Evolutionary conservation across 2,329 filamentous ascomycete genomes (phyloP).

Genomic region (Fusarium succisae): DNA sequence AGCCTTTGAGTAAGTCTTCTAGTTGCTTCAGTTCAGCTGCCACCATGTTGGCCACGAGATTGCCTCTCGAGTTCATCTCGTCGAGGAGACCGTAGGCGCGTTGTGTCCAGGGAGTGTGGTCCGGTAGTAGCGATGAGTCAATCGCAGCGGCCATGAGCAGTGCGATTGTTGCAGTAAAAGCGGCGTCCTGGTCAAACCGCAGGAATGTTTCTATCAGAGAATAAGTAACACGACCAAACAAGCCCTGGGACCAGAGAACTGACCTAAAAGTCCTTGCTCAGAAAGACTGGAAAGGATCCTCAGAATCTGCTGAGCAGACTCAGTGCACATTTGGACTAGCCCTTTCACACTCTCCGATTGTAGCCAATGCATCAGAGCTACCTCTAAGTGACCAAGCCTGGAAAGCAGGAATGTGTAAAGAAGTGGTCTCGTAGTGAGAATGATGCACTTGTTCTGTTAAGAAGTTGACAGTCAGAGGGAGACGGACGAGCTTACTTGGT

Average conservation of each 20-base stretch:
- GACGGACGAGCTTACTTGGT: constrained; percentile 14
- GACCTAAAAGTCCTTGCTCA: constrained; percentile 27
- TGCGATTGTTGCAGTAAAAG: constrained; percentile 48
- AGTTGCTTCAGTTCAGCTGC: constrained; percentile 21
- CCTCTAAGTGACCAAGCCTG: constrained; percentile 29
- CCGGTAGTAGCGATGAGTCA: constrained; percentile 48
- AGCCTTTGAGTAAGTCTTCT: constrained; percentile 8
- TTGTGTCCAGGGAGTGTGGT: constrained; percentile 49
- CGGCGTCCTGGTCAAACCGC: constrained; percentile 22
- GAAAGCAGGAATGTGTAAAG: constrained; percentile 35
- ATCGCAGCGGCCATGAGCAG: constrained; percentile 51
- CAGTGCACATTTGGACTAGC: constrained; percentile 12
- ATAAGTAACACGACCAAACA: background rate
- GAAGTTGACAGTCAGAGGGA: background rate
- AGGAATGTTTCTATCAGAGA: constrained; percentile 12
- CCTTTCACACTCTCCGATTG: constrained; percentile 30
- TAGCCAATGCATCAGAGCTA: constrained; percentile 34
- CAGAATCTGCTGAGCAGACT: constrained; percentile 26
- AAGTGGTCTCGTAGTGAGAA: constrained; percentile 31
- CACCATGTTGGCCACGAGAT: constrained; percentile 54
- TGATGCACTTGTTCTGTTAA: constrained; percentile 24
- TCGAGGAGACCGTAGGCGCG: constrained; percentile 56
- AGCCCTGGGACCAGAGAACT: background rate
- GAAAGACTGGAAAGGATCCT: constrained; percentile 25
- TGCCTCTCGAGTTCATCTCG: constrained; percentile 56